A percentile compares a stretch with the other conserved stretches of the same genome.
Evolutionary conservation across 352 stramenopile species (phyloP).

Genomic region (Phytophthora lateralis): DNA sequence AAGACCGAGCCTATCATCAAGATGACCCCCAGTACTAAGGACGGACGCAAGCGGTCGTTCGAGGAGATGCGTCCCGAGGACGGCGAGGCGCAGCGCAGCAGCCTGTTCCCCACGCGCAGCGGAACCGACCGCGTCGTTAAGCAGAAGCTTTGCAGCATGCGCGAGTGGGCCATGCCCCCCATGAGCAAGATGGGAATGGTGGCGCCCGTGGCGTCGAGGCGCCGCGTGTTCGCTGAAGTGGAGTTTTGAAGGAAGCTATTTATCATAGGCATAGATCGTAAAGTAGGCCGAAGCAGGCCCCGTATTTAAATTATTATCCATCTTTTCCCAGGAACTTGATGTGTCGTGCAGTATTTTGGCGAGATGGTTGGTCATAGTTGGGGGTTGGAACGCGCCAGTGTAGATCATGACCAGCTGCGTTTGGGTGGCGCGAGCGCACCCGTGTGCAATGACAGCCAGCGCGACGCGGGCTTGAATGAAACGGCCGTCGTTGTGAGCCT

Average conservation of each 20-base stretch:
- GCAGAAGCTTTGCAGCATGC: conserved; percentile 63
- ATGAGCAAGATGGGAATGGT: conserved; percentile 48
- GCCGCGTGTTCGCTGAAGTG: conserved; percentile 80
- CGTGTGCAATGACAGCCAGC: conserved; percentile 12
- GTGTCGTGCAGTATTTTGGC: background rate
- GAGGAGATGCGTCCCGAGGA: conserved; percentile 59
- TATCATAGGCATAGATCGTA: conserved; percentile 37
- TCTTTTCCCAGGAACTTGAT: conserved; percentile 3
- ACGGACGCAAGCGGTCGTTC: conserved; percentile 58
- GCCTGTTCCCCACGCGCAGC: conserved; percentile 42
- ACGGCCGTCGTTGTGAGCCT: conserved; percentile 23
- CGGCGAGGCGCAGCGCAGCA: conserved; percentile 29
- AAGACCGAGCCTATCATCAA: conserved; percentile 17
- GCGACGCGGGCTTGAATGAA: conserved; percentile 17
- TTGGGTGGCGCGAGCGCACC: background rate
- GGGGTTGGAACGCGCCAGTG: background rate
- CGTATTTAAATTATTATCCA: conserved; percentile 42
- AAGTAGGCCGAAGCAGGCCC: conserved; percentile 26
- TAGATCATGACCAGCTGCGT: background rate
- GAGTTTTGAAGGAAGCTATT: conserved; percentile 58
- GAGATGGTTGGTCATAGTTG: too few species aligned
- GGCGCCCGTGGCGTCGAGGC: conserved; percentile 49
- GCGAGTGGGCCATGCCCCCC: conserved; percentile 49
- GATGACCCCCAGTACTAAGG: conserved; percentile 21
- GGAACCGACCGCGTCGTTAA: conserved; percentile 45